Conservation (phyloP, 495 filamentous ascomycete species). For the Aspergillus cristatus region DNA sequence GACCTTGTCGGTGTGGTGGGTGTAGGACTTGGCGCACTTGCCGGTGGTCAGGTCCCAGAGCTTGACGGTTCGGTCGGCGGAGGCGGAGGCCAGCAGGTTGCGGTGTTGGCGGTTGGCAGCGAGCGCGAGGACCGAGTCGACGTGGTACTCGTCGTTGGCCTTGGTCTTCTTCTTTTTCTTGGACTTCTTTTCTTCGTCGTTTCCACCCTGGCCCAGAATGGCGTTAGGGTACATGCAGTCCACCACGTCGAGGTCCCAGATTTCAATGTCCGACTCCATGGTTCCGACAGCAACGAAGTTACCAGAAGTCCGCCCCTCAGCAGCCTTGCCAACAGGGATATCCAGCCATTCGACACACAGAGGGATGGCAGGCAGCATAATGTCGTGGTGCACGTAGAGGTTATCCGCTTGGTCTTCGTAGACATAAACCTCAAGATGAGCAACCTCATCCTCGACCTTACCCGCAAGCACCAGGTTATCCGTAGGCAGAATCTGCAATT, state of each 20-base stretch:
- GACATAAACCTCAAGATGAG: slow-evolving; percentile 93
- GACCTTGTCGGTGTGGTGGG: slow-evolving; percentile 85
- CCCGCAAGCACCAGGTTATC: slow-evolving; percentile 89
- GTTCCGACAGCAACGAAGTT: slow-evolving; percentile 95
- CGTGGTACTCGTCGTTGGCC: slow-evolving; percentile 84
- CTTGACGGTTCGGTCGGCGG: slow-evolving; percentile 93
- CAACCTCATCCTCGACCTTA: slow-evolving; percentile 93
- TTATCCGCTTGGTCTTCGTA: slow-evolving; percentile 93
- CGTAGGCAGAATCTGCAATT: slow-evolving; percentile 82
- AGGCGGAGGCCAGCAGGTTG: slow-evolving; percentile 91
- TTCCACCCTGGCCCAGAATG: slow-evolving; percentile 80
- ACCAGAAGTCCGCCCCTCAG: slow-evolving; percentile 45
- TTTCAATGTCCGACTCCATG: slow-evolving; percentile 96
- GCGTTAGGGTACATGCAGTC: slow-evolving; percentile 98
- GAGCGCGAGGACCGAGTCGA: slow-evolving; percentile 84
- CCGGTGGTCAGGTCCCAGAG: slow-evolving; percentile 91
- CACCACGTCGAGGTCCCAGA: slow-evolving; percentile 93
- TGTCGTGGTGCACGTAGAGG: slow-evolving; percentile 98
- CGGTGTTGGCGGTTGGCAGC: slow-evolving; percentile 86
- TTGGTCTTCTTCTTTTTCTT: slow-evolving; percentile 82
- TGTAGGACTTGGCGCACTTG: slow-evolving; percentile 91
- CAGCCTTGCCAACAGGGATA: slow-evolving; percentile 64
- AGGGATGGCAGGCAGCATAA: slow-evolving; percentile 96
- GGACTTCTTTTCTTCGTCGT: slow-evolving; percentile 41
- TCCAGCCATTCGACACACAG: slow-evolving; percentile 94